Conservation (phyloP, 192 early-diverging fungal species). For the Chytriomyces sp. region DNA sequence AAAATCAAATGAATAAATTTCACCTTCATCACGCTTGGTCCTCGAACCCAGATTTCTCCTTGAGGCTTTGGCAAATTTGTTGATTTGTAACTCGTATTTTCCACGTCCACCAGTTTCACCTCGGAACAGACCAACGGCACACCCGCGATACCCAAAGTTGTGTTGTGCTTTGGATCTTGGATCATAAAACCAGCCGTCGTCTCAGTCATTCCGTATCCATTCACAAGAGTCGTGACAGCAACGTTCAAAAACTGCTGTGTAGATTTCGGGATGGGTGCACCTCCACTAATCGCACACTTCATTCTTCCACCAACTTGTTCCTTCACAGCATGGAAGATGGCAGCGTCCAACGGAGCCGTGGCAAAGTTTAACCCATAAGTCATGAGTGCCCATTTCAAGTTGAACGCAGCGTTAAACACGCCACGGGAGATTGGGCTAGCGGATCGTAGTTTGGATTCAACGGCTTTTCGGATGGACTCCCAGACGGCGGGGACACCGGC, state of each 20-base stretch:
- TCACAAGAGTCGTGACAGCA: conserved; percentile 76
- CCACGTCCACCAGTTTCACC: conserved; percentile 25
- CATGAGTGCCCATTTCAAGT: conserved; percentile 72
- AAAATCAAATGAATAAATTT: conserved; percentile 67
- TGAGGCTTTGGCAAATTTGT: conserved; percentile 35
- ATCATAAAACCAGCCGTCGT: conserved; percentile 67
- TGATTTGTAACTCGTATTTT: conserved; percentile 17
- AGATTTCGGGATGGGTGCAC: conserved; percentile 82
- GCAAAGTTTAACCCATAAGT: conserved; percentile 59
- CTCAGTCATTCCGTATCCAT: conserved; percentile 88
- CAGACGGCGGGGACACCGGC: conserved; percentile 77
- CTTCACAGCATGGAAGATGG: conserved; percentile 81
- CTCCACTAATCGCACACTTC: conserved; percentile 78
- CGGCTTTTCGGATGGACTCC: conserved; percentile 83
- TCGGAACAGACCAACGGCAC: conserved; percentile 20
- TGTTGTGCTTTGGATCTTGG: conserved; percentile 43
- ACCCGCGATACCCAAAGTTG: conserved; percentile 7
- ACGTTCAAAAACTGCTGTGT: conserved; percentile 84
- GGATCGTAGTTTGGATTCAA: conserved; percentile 66
- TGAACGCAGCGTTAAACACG: conserved; percentile 79
- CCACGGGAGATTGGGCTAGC: conserved; percentile 60
- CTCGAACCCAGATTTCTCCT: conserved; percentile 88
- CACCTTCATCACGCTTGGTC: conserved; percentile 74
- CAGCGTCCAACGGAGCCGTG: conserved; percentile 69
- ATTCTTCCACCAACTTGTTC: conserved; percentile 82